Conservation (phyloP, 75 land plant genomes). For the Isoetes taiwanensis region DNA sequence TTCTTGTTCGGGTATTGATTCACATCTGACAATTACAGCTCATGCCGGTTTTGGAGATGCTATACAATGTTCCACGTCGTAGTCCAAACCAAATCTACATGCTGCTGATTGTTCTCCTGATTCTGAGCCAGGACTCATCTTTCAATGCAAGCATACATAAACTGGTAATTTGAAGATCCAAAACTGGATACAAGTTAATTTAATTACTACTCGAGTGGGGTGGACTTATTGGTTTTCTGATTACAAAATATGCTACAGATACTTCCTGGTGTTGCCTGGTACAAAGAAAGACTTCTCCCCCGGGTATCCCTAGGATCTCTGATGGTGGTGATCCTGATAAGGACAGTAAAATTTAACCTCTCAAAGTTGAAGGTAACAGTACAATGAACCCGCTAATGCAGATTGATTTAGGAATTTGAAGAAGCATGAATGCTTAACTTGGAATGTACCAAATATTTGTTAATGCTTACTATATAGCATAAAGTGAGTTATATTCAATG, state of each 20-base stretch:
- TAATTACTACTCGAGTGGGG: not conserved
- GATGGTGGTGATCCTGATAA: conserved; percentile 67
- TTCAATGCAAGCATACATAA: conserved; percentile 88
- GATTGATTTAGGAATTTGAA: no score
- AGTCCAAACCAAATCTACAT: conserved; percentile 80
- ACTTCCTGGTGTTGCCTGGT: conserved; percentile 78
- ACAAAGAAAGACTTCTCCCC: conserved; percentile 64
- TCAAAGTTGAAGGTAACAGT: conserved; percentile 61
- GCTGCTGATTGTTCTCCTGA: conserved; percentile 70
- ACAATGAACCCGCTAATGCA: not conserved
- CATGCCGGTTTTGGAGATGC: conserved; percentile 64
- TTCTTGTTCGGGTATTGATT: not conserved
- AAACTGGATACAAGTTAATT: not conserved
- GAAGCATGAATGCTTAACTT: no score
- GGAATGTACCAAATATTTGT: no score
- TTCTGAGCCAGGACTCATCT: conserved; percentile 83
- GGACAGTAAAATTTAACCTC: conserved; percentile 75
- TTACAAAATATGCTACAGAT: conserved; percentile 21
- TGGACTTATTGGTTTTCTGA: not conserved
- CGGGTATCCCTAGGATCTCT: conserved; percentile 74
- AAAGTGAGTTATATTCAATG: no score
- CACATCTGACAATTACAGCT: conserved; percentile 34
- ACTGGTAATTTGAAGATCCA: conserved; percentile 27
- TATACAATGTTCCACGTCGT: conserved; percentile 63
- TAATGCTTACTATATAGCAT: no score